These are phyloP conservation scores for Colletotrichum scovillei DNA, from an alignment of 2,329 filamentous ascomycete species.

Conservation along the genomic window DNA sequence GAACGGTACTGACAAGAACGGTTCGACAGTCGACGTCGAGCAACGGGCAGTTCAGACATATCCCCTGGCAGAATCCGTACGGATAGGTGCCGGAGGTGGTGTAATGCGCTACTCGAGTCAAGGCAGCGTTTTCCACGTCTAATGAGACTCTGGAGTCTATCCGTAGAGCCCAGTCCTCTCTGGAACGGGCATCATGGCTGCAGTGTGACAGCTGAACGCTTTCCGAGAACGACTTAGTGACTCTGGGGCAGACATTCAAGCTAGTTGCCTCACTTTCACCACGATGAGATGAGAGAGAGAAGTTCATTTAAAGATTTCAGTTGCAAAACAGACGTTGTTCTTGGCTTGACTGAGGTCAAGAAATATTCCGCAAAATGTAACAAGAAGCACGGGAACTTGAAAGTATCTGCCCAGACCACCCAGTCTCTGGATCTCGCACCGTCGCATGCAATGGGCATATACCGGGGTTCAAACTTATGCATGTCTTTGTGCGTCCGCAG, in stretches of 20 bases:
- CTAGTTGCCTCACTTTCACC: background rate
- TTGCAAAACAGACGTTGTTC: background rate
- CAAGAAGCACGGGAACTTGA: background rate
- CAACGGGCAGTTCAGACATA: background rate
- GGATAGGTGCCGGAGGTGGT: background rate
- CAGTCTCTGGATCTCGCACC: background rate
- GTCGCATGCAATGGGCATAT: background rate
- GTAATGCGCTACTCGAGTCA: constrained; percentile 23
- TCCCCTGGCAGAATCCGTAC: too few relatives aligned
- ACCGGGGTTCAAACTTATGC: background rate
- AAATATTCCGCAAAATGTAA: background rate
- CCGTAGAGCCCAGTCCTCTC: background rate
- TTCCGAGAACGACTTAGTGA: background rate
- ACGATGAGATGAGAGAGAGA: background rate
- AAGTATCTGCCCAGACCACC: background rate
- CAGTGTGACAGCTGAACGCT: background rate
- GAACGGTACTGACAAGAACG: constrained; percentile 1
- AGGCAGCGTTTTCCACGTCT: constrained; percentile 11
- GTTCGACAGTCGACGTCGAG: background rate
- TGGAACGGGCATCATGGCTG: constrained; percentile 16
- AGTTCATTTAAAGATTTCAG: background rate
- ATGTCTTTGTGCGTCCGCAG: constrained; percentile 4
- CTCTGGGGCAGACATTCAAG: background rate
- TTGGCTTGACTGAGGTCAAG: background rate
- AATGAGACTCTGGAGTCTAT: constrained; percentile 10